Evolutionary conservation across 371 early-diverging fungal species (phyloP).

Genomic region (Haplosporangium sp.): DNA sequence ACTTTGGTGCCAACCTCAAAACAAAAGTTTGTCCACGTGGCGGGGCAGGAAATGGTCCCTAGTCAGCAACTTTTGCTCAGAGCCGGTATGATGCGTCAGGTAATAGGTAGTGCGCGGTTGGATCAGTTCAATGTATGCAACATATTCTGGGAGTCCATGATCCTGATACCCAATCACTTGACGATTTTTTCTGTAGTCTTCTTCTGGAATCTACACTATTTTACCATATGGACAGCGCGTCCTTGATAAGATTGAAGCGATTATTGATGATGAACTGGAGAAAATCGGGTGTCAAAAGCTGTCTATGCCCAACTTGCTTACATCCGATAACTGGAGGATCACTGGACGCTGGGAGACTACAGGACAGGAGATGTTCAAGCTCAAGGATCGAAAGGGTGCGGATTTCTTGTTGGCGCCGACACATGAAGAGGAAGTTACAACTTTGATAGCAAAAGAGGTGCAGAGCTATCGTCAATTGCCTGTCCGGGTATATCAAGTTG

Average conservation of each 20-base stretch:
- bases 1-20: slow-evolving; percentile 43
- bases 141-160: neutral
- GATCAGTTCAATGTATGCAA: neutral
- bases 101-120: neutral
- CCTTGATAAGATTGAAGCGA: slow-evolving; percentile 76
- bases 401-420: slow-evolving; percentile 87
- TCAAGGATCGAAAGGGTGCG: slow-evolving; percentile 82
- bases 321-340: slow-evolving; percentile 78
- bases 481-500: slow-evolving; percentile 90
- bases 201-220: slow-evolving; percentile 85
- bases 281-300: slow-evolving; percentile 81
- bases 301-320: slow-evolving; percentile 74
- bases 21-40: slow-evolving; percentile 51
- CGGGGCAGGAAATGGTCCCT: slow-evolving; percentile 53
- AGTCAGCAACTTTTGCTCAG: slow-evolving; percentile 52
- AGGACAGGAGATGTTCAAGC: slow-evolving; percentile 81
- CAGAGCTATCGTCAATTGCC: slow-evolving; percentile 81
- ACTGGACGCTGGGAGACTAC: slow-evolving; percentile 83
- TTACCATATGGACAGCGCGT: slow-evolving; percentile 84
- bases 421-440: slow-evolving; percentile 93
- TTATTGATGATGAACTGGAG: slow-evolving; percentile 86
- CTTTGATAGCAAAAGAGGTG: slow-evolving; percentile 74
- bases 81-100: slow-evolving; percentile 56
- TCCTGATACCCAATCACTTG: neutral
- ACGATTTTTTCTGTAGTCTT: slow-evolving; percentile 59